Base-by-base conservation (phyloP, 352 stramenopile genomes). In the Globisporangium barbulae region DNA sequence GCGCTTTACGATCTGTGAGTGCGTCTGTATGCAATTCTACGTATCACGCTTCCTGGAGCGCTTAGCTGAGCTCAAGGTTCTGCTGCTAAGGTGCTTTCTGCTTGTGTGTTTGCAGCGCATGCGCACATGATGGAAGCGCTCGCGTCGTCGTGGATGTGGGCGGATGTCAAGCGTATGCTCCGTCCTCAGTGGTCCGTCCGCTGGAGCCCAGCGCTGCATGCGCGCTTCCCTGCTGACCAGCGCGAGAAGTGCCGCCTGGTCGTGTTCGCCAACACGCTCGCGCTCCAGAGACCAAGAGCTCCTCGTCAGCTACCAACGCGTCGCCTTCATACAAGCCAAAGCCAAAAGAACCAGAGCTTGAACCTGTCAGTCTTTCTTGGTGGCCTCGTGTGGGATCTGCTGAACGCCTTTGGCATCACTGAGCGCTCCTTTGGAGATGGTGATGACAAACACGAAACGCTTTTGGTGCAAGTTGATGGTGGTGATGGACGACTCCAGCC, bases 161-260 rank as follows among this genome's bases (percentile, higher is more conserved):
- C 25, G 3, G 69, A 83, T 22, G 54, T 90, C 7, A 65, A 68
- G 44, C 64, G 37, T 13, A 84, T 88, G 62, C 74, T 94, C 41
- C 73, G 73, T 42, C 64, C 80, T 12, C 31, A 63, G 5, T 93
- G 82, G 83, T 76, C 82, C 3, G 68, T 88, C 28, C 50, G 84
- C 41, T 94, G 83, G 85, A 82, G 41, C 33, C 83, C 74, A 6
- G 44, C 17, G n/a, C 60, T 74, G 44, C 82, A 92, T 64, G 64
- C 61, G 3, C 72, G 75, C 42, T 91, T 91, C 64, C 74, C 83
- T 28, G 35, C 37, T 0, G 58, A 63, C 50, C 76, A 94, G 53
- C 83, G 75, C 13, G 63, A 85, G 37, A 90, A 91, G 49, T 86
- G 75, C 45, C 74, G 74, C 3, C 72, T 91, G 12, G 52, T 94